Evolutionary conservation across 306 rosid species (phyloP).

Genomic region (Malus orientalis): DNA sequence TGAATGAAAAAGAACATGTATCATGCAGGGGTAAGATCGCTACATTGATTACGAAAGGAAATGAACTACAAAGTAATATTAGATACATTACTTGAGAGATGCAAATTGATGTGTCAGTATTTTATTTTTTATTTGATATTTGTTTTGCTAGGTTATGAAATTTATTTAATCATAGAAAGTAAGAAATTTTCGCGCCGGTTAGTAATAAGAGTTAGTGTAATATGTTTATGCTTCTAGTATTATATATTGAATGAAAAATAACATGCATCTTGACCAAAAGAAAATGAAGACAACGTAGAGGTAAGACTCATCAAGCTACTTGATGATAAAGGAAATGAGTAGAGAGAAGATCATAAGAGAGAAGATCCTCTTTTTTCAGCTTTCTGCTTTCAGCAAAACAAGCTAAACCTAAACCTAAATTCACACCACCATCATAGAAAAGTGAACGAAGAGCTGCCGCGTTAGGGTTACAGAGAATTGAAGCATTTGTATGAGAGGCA

Average conservation of each 20-base stretch:
- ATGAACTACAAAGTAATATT: too few species aligned
- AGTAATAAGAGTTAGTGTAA: too few species aligned
- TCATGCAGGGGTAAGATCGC: too few species aligned
- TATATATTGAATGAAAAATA: background rate
- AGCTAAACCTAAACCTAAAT: constrained; percentile 13
- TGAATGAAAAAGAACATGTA: too few species aligned
- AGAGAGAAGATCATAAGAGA: background rate
- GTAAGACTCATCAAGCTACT: constrained; percentile 10
- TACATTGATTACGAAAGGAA: background rate
- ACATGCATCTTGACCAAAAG: constrained; percentile 1
- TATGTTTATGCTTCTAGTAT: too few species aligned
- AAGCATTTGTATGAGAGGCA: background rate
- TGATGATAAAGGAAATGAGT: constrained; percentile 30
- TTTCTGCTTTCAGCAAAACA: constrained; percentile 65
- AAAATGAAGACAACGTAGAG: background rate
- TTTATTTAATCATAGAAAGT: too few species aligned
- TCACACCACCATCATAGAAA: constrained; percentile 19
- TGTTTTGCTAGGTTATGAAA: background rate
- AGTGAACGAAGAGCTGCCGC: constrained; percentile 11
- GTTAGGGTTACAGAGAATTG: constrained; percentile 19
- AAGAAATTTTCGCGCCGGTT: too few species aligned
- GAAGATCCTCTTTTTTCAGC: constrained; percentile 5
- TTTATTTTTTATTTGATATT: too few species aligned
- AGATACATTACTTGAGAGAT: background rate
- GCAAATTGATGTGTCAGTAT: background rate